Evolutionary conservation across 257 asterid genomes (phyloP).

Genomic region (Nyctanthes arbortristis): DNA sequence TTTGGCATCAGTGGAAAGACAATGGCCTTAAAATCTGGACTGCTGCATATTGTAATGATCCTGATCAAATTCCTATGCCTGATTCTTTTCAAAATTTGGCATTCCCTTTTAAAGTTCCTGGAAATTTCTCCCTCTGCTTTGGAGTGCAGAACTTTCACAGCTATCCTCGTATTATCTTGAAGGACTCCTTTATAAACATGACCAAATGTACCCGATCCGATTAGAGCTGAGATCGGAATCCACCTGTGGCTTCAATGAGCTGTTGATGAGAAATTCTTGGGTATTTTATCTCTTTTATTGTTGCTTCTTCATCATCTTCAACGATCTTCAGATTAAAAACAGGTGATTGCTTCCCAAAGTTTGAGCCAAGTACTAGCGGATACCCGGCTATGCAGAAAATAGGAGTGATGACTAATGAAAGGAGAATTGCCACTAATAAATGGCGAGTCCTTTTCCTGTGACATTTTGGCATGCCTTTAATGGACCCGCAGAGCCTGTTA

Average conservation of each 20-base stretch:
- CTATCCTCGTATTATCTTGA: constrained; percentile 51
- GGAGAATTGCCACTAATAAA: constrained; percentile 63
- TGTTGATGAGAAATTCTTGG: constrained; percentile 65
- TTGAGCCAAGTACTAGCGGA: constrained; percentile 43
- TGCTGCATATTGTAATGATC: constrained; percentile 70
- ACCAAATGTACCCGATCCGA: constrained; percentile 75
- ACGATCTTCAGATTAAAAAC: constrained; percentile 26
- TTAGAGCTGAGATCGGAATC: constrained; percentile 53
- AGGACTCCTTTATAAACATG: constrained; percentile 78
- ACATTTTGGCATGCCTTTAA: constrained; percentile 48
- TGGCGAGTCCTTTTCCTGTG: constrained; percentile 34
- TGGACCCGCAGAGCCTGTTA: constrained; percentile 53
- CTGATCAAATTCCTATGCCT: constrained; percentile 71
- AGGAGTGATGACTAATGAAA: constrained; percentile 56
- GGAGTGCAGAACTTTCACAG: constrained; percentile 61
- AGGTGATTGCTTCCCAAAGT: constrained; percentile 32
- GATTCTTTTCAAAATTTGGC: constrained; percentile 65
- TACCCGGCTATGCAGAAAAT: constrained; percentile 61
- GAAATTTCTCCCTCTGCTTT: constrained; percentile 35
- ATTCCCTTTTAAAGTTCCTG: constrained; percentile 72
- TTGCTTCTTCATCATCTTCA: constrained; percentile 36
- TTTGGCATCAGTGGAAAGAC: constrained; percentile 79
- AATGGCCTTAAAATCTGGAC: constrained; percentile 82
- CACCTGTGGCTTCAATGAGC: constrained; percentile 72
- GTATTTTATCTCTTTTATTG: constrained; percentile 42